A percentile compares a stretch with the other conserved stretches of the same genome.
Evolutionary conservation across 1,284 basidiomycete genomes (phyloP).

Genomic region (Peniophora sp.): DNA sequence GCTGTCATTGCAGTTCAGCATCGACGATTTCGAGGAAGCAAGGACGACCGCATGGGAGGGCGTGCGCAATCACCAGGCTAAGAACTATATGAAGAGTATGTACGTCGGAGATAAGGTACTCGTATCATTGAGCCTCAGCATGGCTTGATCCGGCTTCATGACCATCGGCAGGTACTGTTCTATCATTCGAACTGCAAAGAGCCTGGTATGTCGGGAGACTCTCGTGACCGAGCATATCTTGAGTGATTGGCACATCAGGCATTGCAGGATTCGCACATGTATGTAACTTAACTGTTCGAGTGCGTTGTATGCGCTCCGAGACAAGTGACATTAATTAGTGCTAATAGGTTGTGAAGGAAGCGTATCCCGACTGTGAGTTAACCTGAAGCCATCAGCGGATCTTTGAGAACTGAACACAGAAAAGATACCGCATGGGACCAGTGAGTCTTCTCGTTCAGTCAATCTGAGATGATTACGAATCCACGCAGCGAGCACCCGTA

Average conservation of each 20-base stretch:
- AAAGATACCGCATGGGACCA: constrained; percentile 85
- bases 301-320: background rate
- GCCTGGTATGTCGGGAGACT: constrained; percentile 47
- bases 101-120: constrained; percentile 70
- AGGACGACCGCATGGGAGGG: constrained; percentile 87
- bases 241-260: constrained; percentile 35
- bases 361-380: constrained; percentile 81
- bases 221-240: background rate
- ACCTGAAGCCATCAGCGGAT: background rate
- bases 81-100: constrained; percentile 92
- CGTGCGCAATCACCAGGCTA: constrained; percentile 85
- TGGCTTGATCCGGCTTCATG: constrained; percentile 5
- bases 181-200: constrained; percentile 93
- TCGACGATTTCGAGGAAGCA: constrained; percentile 80
- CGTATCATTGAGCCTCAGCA: constrained; percentile 10
- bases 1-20: constrained; percentile 72
- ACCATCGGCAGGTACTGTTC: constrained; percentile 37
- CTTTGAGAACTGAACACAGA: background rate
- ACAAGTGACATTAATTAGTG: background rate
- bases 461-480: background rate
- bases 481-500: constrained; percentile 69
- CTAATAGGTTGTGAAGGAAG: constrained; percentile 69
- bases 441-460: constrained; percentile 33
- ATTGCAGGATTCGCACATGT: constrained; percentile 82
- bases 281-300: background rate